Evolutionary conservation across 1,139 yeast species (phyloP), one percentile per base, ranked within the genome.

Genomic region (Zygoascus meyerae): DNA sequence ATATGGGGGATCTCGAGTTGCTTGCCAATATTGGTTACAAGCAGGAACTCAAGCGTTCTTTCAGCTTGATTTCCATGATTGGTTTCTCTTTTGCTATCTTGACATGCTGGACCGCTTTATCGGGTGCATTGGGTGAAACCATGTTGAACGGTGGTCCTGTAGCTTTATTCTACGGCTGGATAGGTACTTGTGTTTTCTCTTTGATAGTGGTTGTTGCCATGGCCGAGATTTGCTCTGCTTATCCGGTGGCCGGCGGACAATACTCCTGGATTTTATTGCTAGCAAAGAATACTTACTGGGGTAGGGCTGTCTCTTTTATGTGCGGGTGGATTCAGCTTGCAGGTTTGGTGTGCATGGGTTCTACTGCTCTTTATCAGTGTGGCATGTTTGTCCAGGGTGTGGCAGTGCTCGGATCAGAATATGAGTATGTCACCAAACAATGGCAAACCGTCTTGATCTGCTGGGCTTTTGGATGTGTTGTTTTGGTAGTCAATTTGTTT

Each of bases 111-210:
- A 61, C 68, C 12, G 70, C 69, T 16, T 59, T 68, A 40, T 62
- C 64, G 26, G 65, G 65, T 40, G 61, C 69, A 9, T 50, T 66
- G 38, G 48, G 45, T 15, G 51, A 52, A 6, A 56, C 55, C 3
- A 53, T 69, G 44, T 51, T 61, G 17, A 63, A 67, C 26, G 66
- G 66, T 14, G 71, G 71, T 32, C 68, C 72, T 7, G 63, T 64
- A 6, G 57, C 83, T 4, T 70, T 79, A 17, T 75, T 80, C 15
- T 83, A 87, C 86, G 86, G 87, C 46, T 83, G 87, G 86, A 71
- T 81, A 48, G 78, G 79, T 53, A 75, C 79, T 45, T 75, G 81
- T 8, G 65, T 63, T 45, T 62, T 75, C 32, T 70, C 78, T 3
- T 58, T 70, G 45, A 67, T 72, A 56, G 67, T 75, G 42, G 79